Base-by-base conservation (phyloP, 108 stramenopile genomes). In the Discostella stelligeroides region DNA sequence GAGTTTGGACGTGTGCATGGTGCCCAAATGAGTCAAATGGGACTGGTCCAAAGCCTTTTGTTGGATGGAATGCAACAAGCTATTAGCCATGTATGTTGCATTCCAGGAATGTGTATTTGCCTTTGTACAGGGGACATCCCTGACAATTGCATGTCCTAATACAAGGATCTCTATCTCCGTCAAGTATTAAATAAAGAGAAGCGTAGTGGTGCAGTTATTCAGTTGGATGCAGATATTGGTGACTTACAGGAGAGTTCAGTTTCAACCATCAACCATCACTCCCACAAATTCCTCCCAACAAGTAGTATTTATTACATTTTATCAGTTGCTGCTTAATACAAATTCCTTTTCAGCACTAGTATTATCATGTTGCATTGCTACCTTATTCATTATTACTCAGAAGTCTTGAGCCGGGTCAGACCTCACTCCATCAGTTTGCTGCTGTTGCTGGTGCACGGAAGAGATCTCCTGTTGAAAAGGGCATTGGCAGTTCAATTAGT, bases 21-120 rank as follows among this genome's bases (percentile, higher is more conserved):
- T 49, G 48, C 48, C 48, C 7, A 13, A 49, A 49, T 49, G 48
- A 49, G 48, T n/a, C 48, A 18, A 23, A 49, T 49, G 48, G 48
- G 18, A 49, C 21, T 49, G 21, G 48, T 23, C 48, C 48, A 49
- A 49, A 49, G 48, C 48, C 48, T 49, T 49, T 49, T 49, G 4
- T 46, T 46, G 45, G 45, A 17, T 46, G 45, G 45, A 46, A 46
- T 46, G 45, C 45, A 5, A 46, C 1, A 47, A 18, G 46, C 46
- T 7, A 47, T 47, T 47, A 9, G 7, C 9, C 46, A 47, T 47
- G 46, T 47, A 3, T 7, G 4, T 4, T 18, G 18, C 7, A 47
- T 47, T 47, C 46, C 46, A 47, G 46, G 46, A 47, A 47, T 47
- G 46, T 42, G 41, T 42, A 42, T 42, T 42, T 12, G 12, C 12